These are phyloP conservation scores for Fusarium globosum DNA, from an alignment of 2,329 filamentous ascomycete species.

Conservation along the genomic window DNA sequence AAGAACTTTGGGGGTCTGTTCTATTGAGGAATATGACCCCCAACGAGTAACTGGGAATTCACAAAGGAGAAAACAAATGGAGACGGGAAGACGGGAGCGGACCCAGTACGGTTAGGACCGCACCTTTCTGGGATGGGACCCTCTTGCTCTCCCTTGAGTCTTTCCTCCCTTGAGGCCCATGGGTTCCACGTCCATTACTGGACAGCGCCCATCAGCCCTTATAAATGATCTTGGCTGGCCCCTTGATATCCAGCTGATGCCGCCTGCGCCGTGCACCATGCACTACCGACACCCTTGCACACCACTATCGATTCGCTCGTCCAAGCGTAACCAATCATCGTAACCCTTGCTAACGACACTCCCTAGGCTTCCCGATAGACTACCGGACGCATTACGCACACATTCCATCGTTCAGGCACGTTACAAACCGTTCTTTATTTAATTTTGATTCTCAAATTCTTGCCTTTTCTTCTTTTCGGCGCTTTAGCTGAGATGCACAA, in stretches of 20 bases:
- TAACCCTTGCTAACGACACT: constrained; percentile 38
- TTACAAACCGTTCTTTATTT: constrained; percentile 39
- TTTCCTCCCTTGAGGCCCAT: constrained; percentile 24
- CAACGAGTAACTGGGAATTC: constrained; percentile 16
- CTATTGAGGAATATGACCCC: constrained; percentile 19
- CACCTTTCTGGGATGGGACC: constrained; percentile 28
- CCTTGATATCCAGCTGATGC: constrained; percentile 44
- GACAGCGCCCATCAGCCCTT: constrained; percentile 30
- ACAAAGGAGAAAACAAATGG: constrained; percentile 39
- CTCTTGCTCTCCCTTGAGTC: constrained; percentile 23
- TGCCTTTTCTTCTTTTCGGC: constrained; percentile 19
- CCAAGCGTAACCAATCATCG: constrained; percentile 38
- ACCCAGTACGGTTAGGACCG: constrained; percentile 45
- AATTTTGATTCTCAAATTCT: not conserved
- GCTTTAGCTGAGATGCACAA: constrained; percentile 19
- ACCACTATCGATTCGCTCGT: constrained; percentile 39
- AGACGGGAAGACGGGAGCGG: constrained; percentile 46
- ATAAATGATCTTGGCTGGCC: constrained; percentile 34
- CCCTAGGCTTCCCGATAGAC: constrained; percentile 31
- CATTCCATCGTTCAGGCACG: constrained; percentile 38
- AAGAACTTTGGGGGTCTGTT: not conserved
- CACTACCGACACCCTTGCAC: constrained; percentile 46
- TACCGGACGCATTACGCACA: constrained; percentile 42
- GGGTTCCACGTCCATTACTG: constrained; percentile 32
- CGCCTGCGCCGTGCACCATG: constrained; percentile 33